phyloP scores from a whole-genome alignment of 345 rosid genomes.

The Ceriops zippeliana region DNA sequence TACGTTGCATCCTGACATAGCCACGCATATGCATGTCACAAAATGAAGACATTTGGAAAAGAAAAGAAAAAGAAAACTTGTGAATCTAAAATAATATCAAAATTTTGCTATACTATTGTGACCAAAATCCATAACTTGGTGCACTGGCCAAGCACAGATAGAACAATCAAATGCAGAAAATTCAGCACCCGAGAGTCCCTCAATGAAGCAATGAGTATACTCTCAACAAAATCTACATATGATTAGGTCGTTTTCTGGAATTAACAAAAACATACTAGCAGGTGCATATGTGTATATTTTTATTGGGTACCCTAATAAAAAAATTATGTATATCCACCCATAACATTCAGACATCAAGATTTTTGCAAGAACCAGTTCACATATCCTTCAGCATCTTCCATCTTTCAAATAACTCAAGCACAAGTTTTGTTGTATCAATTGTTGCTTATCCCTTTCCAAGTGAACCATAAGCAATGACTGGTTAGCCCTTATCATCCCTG shows the following conservation, averaged over 20 bases:
- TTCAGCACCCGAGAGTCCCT: no score
- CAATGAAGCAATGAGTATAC: no score
- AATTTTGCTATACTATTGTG: no score
- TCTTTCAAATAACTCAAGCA: not conserved
- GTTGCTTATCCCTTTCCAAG: not conserved
- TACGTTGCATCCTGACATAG: slow-evolving; percentile 81
- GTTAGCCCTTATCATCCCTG: not conserved
- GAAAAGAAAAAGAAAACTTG: not conserved
- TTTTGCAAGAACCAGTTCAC: not conserved
- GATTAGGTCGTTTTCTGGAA: no score
- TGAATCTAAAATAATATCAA: not conserved
- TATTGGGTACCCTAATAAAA: no score
- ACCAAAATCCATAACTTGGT: no score
- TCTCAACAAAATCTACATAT: no score
- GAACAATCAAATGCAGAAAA: no score
- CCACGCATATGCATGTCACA: not conserved
- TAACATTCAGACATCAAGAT: not conserved
- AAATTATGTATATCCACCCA: not conserved
- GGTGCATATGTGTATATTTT: no score
- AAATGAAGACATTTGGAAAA: not conserved
- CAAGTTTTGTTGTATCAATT: not conserved
- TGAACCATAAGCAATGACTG: not conserved
- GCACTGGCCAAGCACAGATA: no score
- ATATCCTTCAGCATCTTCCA: not conserved
- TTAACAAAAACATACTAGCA: no score